phyloP scores from a whole-genome alignment of 371 early-diverging fungal genomes.

The Caulochytrium protostelioides region DNA sequence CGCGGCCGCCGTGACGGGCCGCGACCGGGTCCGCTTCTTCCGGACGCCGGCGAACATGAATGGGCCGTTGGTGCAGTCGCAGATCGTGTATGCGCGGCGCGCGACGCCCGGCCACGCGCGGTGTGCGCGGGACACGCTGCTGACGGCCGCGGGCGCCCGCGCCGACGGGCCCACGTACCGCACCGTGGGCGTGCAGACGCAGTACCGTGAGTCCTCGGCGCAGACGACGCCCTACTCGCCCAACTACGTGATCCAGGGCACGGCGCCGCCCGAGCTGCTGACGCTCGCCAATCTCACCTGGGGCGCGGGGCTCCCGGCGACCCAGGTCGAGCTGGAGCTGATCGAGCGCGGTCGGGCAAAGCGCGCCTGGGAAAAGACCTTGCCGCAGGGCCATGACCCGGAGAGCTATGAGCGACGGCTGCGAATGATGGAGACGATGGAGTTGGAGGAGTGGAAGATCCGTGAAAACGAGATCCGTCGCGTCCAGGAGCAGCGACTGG shows the following conservation, averaged over 20 bases:
- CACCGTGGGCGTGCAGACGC: background rate
- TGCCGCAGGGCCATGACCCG: constrained; percentile 25
- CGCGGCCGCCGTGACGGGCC: background rate
- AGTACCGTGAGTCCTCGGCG: constrained; percentile 21
- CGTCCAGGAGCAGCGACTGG: constrained; percentile 20
- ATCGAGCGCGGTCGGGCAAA: constrained; percentile 32
- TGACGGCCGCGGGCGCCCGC: background rate
- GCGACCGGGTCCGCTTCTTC: background rate
- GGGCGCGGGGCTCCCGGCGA: constrained; percentile 24
- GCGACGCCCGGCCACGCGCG: background rate
- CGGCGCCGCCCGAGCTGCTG: constrained; percentile 22
- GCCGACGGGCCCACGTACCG: background rate
- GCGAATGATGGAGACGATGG: constrained; percentile 37
- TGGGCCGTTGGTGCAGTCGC: background rate
- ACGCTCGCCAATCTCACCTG: constrained; percentile 23
- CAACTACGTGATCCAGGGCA: constrained; percentile 14
- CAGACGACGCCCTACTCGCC: constrained; percentile 39
- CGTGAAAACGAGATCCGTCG: constrained; percentile 25
- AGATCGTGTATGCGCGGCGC: background rate
- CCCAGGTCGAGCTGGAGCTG: constrained; percentile 28
- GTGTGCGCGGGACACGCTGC: background rate
- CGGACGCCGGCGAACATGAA: background rate
- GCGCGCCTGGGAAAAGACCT: constrained; percentile 26
- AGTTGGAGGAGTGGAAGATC: constrained; percentile 28
- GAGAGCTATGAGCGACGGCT: constrained; percentile 19